phyloP scores from a whole-genome alignment of 257 asterid genomes.

The Gynochthodes officinalis region DNA sequence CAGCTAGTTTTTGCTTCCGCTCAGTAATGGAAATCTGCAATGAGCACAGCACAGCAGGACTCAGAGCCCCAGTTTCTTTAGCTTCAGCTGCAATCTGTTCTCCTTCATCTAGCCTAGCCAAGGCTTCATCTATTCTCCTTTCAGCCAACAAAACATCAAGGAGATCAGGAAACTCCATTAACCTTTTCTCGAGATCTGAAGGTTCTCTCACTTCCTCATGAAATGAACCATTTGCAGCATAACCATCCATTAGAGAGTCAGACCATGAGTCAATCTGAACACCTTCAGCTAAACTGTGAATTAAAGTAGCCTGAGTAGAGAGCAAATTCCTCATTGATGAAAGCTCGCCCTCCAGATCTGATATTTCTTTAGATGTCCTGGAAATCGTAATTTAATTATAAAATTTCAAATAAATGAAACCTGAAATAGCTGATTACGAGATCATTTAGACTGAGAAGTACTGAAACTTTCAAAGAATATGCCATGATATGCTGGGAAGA shows the following conservation, averaged over 20 bases:
- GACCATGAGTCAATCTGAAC: slow-evolving; percentile 68
- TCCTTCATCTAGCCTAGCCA: slow-evolving; percentile 85
- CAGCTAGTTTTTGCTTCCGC: slow-evolving; percentile 82
- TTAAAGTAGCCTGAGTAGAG: slow-evolving; percentile 92
- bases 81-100: slow-evolving; percentile 67
- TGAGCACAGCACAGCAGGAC: slow-evolving; percentile 46
- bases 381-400: slow-evolving; percentile 16
- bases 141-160: slow-evolving; percentile 94
- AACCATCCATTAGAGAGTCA: slow-evolving; percentile 44
- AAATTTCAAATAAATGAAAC: slow-evolving; percentile 5
- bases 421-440: background rate
- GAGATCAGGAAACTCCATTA: slow-evolving; percentile 81
- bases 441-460: background rate
- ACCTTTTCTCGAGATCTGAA: slow-evolving; percentile 77
- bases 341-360: slow-evolving; percentile 98
- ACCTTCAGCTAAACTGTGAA: slow-evolving; percentile 94
- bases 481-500: background rate
- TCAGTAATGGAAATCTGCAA: slow-evolving; percentile 68
- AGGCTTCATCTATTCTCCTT: slow-evolving; percentile 95
- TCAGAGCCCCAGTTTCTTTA: slow-evolving; percentile 50
- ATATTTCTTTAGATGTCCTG: slow-evolving; percentile 99
- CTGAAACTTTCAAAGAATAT: background rate
- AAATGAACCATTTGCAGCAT: slow-evolving; percentile 38
- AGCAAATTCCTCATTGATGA: slow-evolving; percentile 94
- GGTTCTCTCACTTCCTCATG: slow-evolving; percentile 57